Base-by-base conservation (phyloP, 345 rosid genomes). In the Corymbia maculata region DNA sequence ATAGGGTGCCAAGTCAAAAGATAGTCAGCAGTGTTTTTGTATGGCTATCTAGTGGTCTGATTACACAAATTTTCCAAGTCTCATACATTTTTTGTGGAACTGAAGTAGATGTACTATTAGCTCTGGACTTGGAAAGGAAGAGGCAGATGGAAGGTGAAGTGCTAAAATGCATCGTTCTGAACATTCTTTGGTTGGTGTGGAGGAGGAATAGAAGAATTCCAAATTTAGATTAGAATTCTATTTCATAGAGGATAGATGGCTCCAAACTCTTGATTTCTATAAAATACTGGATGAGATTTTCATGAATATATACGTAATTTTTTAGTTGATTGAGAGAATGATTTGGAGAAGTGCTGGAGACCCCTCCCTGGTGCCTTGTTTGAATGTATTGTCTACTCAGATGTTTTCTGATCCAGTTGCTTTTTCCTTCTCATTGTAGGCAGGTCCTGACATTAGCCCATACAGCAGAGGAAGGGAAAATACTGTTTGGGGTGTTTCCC, bases 401-500 rank as follows among this genome's bases (percentile, higher is more conserved):
- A 55, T 86, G 66, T 32, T 28, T 75, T 75, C 84, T 75, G 84
- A 75, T 75, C 14, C 14, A 6, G 17, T 32, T 84, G 86, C 49
- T 84, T 82, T 92, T 89, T 86, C 9, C 86, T 88, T 89, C 85
- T 57, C 53, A 6, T 49, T 93, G 90, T 89, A 98, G 99, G 98
- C 95, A 44, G 99, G 98, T 88, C 87, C 92, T 87, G 98, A 97
- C 87, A 88, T 96, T 64, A 98, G 94, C 90, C 98, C 98, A 68
- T 95, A 95, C 91, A 95, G 91, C 87, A 94, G 92, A 89, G 98
- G 99, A 90, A 94, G 99, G 90, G 99, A 98, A 89, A 98, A 94
- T 89, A 98, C 99, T 59, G 95, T 94, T 13, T 96, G 99, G 99
- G 99, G 99, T 61, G 95, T 94, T 88, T 94, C 95, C 79, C 92